Base-by-base conservation (phyloP, 1,139 yeast genomes). In the Candida tropicalis region DNA sequence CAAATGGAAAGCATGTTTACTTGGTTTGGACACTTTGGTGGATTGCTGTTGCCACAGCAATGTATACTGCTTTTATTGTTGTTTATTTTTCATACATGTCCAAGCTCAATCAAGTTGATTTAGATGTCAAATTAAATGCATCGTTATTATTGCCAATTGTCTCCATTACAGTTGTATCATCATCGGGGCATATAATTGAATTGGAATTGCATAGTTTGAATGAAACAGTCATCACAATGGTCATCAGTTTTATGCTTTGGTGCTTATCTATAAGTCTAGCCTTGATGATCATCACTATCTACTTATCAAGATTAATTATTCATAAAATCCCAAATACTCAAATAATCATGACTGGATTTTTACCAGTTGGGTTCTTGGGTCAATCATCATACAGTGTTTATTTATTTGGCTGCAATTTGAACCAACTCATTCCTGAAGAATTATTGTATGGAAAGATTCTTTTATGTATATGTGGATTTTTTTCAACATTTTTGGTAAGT, bases 381-480 rank as follows among this genome's bases (percentile, higher is more conserved):
- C 97, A 89, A 63, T 95, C 95, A 2, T 78, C 88, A 2, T 87
- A 70, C 60, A 86, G 86, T 3, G 72, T 85, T 11, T 63, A 84
- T 51, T 63, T 82, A 38, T 71, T 84, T 53, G 87, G 89, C 5
- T 57, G 62, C 17, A 70, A 73, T 48, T 43, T 62, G 34, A 53
- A 59, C 53, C 35, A 49, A 13, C 44, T 64, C 17, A 38, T 35
- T 11, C 46, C 49, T 37, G 40, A 43, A 32, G 47, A 49, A 18
- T 35, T 48, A 29, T 44, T 56, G 6, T 42, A 58, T n/a, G 62
- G 63, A 6, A 54, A 52, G 28, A 46, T 51, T 3, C 23, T 54
- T 7, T 39, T 63, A 13, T 43, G 55, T n/a, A 16, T 53, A 2
- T 48, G 60, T 36, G 45, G 60, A 1, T 45, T 73, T 18, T 40